Evolutionary conservation across 768 basidiomycete species (phyloP), one percentile per base, ranked within the genome.

Genomic region (Trichaptum fuscoviolaceum): DNA sequence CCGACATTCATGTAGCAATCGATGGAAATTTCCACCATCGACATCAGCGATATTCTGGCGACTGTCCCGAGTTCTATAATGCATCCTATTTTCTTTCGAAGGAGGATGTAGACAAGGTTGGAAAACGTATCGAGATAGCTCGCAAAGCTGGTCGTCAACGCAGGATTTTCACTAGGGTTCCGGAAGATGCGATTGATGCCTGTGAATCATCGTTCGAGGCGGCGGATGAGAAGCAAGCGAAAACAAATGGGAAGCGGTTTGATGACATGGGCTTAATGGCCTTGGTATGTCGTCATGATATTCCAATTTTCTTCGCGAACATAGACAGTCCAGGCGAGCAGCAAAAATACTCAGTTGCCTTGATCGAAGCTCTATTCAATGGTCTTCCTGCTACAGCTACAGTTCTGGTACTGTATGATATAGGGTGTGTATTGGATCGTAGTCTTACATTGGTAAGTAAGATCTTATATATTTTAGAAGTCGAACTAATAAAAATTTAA

Each of bases 21-120:
- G 79, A 82, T 71, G 78, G 78, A 0, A 80, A 79, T 52, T 81
- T 81, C 66, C 76, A 78, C 61, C 78, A 82, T 64, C 68, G 73
- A 0, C 80, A 83, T 64, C 62, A 71, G 1, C 23, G 62, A 0
- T 62, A 66, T 4, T 75, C 73, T 0, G 78, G 77, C 4, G 73
- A 80, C 58, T 72, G 75, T 27, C 75, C 77, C 0, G 25, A 62
- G 5, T 78, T 77, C 26, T 76, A 80, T 27, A 67, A 77, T 0
- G 76, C 77, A 0, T 62, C 65, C 0, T 77, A 76, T 52, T 72
- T 82, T 34, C 34, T 82, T n/a, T 67, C 75, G 0, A 80, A 80
- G 26, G 65, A 52, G 0, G 67, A 75, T 12, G 77, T 82, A 0
- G 78, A 81, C 59, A 30, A 9, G 0, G 73, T 78, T 26, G 77